These are phyloP conservation scores for Cryoendolithus antarcticus DNA, from an alignment of 2,329 filamentous ascomycete species.

Conservation along the genomic window DNA sequence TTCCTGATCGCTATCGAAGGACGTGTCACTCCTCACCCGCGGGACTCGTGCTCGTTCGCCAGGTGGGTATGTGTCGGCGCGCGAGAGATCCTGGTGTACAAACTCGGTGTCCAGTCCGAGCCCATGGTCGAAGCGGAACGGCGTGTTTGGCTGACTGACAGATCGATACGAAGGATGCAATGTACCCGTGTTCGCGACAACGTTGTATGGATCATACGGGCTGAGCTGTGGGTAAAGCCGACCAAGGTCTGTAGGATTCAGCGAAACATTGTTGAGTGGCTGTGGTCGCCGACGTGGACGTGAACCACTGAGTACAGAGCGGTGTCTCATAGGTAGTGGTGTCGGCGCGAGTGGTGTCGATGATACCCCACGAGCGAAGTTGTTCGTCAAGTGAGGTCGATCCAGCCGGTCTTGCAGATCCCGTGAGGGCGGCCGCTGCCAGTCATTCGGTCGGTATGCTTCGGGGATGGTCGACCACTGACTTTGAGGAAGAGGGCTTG, in stretches of 20 bases:
- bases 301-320: neutral
- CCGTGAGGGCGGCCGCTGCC: neutral
- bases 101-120: constrained; percentile 4
- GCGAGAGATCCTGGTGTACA: constrained; percentile 5
- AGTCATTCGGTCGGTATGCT: constrained; percentile 7
- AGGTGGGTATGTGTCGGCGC: constrained; percentile 14
- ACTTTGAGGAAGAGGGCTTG: constrained; percentile 9
- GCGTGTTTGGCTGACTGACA: constrained; percentile 17
- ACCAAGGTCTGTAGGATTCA: constrained; percentile 4
- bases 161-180: constrained; percentile 7
- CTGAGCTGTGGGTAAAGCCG: constrained; percentile 15
- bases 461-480: constrained; percentile 8
- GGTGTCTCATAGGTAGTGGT: neutral
- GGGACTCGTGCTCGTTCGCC: constrained; percentile 18
- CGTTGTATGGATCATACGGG: constrained; percentile 9
- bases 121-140: constrained; percentile 6
- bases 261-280: constrained; percentile 3
- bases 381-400: constrained; percentile 1
- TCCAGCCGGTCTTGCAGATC: neutral
- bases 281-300: constrained; percentile 5
- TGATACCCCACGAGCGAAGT: neutral
- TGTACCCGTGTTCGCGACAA: no score
- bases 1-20: no score
- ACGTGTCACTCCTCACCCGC: neutral
- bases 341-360: constrained; percentile 1